Evolutionary conservation across 768 basidiomycete species (phyloP).

Genomic region (Megacollybia marginata): DNA sequence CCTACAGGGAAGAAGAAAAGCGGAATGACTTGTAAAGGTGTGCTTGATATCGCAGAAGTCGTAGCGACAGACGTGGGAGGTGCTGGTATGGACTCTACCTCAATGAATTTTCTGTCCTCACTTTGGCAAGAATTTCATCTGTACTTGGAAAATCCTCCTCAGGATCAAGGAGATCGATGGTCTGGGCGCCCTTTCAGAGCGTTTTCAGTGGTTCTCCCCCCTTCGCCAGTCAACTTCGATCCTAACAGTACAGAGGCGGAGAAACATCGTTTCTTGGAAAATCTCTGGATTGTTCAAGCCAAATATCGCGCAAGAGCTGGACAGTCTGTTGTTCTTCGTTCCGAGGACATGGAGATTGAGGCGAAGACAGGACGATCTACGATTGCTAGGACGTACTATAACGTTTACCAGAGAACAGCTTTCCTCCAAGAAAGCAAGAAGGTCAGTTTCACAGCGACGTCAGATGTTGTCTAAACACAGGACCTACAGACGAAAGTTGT

Average conservation of each 20-base stretch:
- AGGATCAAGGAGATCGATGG: conserved; percentile 83
- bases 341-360: conserved; percentile 75
- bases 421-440: conserved; percentile 76
- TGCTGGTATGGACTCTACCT: conserved; percentile 47
- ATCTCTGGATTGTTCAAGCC: conserved; percentile 86
- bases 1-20: conserved; percentile 67
- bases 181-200: conserved; percentile 79
- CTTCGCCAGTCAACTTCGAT: conserved; percentile 57
- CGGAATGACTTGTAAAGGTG: conserved; percentile 77
- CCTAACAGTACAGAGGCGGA: conserved; percentile 55
- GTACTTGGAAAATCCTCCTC: conserved; percentile 76
- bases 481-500: conserved; percentile 71
- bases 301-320: conserved; percentile 65
- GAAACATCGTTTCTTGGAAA: conserved; percentile 81
- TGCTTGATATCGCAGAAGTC: conserved; percentile 79
- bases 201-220: conserved; percentile 71
- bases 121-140: conserved; percentile 65
- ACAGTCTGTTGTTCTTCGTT: conserved; percentile 64
- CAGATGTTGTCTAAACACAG: neutral
- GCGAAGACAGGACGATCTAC: conserved; percentile 52
- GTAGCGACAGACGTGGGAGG: conserved; percentile 82
- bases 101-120: conserved; percentile 1
- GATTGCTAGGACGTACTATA: conserved; percentile 78
- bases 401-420: conserved; percentile 77
- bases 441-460: conserved; percentile 30